Evolutionary conservation across 1,284 basidiomycete genomes (phyloP), one percentile per base, ranked within the genome.

Genomic region (Retiboletus flavoniger): DNA sequence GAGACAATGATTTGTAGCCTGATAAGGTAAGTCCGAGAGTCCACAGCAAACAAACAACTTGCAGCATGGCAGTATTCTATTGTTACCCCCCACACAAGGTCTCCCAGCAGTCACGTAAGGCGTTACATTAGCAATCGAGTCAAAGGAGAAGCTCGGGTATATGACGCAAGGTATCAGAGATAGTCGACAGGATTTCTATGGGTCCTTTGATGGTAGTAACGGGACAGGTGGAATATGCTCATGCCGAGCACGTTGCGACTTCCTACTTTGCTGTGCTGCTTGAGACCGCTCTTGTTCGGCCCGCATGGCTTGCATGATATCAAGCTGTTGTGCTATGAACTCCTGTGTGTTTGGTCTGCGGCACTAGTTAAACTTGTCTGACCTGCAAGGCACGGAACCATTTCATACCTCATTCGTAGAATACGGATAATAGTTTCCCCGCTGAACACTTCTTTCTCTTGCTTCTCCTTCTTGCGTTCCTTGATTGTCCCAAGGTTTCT

Each of bases 401-500:
- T 47, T 13, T 74, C 84, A 47, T 64, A 93, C 93, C 93, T 81
- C 93, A 98, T 96, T 32, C 95, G 82, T 46, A 98, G 76, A 62
- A 98, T 95, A 52, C 93, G 80, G 79, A 98, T 84, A 56, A 97
- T 95, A 47, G 89, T 92, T 74, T 98, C 93, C 43, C 90, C 91
- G 19, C 77, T 81, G 51, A 77, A 74, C 2, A 79, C 78, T 55
- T 89, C 83, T 63, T 87, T 87, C 68, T 87, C 83, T 61, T 92
- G 81, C 64, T 85, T 98, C 74, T 95, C 93, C 68, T 85, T 87
- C 80, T 98, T 99, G 58, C 93, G 83, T 66, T 96, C 88, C 71
- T 89, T 89, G 72, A 99, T 99, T 4, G 97, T 99, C 8, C 96
- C 96, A 16, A 99, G 80, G 70, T 97, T 98, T 42, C 88, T 87